These are phyloP conservation scores for Blastocystis sp. DNA, from an alignment of 352 stramenopile genomes.

Conservation along the genomic window DNA sequence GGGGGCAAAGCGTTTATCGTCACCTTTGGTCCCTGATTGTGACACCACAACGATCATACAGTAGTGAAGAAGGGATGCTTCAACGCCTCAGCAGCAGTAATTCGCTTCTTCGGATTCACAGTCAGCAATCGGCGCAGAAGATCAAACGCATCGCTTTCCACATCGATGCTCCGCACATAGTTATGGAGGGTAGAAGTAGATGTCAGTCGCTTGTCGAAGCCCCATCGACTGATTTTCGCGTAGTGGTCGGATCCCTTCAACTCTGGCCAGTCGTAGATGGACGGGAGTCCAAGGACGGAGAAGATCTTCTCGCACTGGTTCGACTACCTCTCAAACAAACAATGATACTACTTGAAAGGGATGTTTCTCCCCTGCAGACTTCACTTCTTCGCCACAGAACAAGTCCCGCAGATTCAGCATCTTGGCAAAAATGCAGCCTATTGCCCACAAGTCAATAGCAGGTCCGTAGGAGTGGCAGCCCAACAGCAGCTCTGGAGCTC, in stretches of 20 bases:
- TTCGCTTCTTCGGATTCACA: slow-evolving; percentile 81
- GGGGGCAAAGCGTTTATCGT: background rate
- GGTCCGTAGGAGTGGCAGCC: slow-evolving; percentile 85
- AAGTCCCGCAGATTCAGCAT: slow-evolving; percentile 75
- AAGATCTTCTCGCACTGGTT: slow-evolving; percentile 82
- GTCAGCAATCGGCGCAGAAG: slow-evolving; percentile 84
- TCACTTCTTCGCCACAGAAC: slow-evolving; percentile 79
- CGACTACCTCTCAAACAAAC: background rate
- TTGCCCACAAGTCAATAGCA: slow-evolving; percentile 89
- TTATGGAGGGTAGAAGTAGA: background rate
- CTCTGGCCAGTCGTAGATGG: slow-evolving; percentile 63
- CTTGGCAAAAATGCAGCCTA: slow-evolving; percentile 86
- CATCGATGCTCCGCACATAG: background rate
- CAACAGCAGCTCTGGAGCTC: slow-evolving; percentile 84
- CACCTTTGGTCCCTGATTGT: background rate
- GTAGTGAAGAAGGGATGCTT: slow-evolving; percentile 79
- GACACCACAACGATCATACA: background rate
- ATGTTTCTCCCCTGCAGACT: slow-evolving; percentile 72
- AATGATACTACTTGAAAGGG: slow-evolving; percentile 74
- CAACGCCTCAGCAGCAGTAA: slow-evolving; percentile 79
- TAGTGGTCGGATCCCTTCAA: background rate
- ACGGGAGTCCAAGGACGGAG: slow-evolving; percentile 79
- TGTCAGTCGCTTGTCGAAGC: slow-evolving; percentile 18
- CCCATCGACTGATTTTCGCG: background rate
- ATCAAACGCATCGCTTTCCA: slow-evolving; percentile 68